Evolutionary conservation across 2,329 filamentous ascomycete species (phyloP), one percentile per base, ranked within the genome.

Genomic region (Parastagonospora nodorum): DNA sequence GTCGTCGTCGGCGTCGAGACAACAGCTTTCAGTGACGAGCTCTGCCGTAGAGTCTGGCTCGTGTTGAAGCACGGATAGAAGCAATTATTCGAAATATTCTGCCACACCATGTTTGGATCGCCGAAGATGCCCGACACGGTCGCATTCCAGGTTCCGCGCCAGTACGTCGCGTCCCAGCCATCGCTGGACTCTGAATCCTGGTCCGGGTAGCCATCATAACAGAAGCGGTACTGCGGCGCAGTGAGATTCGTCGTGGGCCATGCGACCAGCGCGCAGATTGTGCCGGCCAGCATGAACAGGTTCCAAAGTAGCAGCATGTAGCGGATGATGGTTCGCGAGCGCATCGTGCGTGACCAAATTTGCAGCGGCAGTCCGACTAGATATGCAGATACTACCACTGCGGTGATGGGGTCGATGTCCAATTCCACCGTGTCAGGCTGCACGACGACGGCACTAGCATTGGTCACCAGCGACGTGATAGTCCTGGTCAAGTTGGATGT

Each of bases 31-130:
- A 56, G 36, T 12, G 42, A 35, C 2, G 35, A 28, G 24, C 46
- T 36, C 37, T 53, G 53, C 8, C 50, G 45, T 8, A 53, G 45
- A 8, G 42, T 33, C 24, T 57, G 53, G 5, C 38, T 45, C 11
- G 50, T 57, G 40, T 57, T 57, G 40, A 53, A 57, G 41, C 53
- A 57, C 6, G 53, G 50, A 40, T 53, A 53, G 32, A 50, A 53
- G 41, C 53, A 57, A 27, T 51, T 53, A 29, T 47, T 47, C 1
- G 45, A 50, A 8, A 53, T 15, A 7, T 48, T 27, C 27, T 53
- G 47, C 53, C 53, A 53, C 8, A 32, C 38, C 8, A 44, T 51
- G 8, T 40, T 31, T 6, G 40, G 37, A 14, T 48, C 46, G 15
- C 27, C 19, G 32, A 52, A 56, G 15, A 57, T 50, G 27, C 42